phyloP scores from a whole-genome alignment of 176 grass and related monocot species.

The Bolboschoenus planiculmis region DNA sequence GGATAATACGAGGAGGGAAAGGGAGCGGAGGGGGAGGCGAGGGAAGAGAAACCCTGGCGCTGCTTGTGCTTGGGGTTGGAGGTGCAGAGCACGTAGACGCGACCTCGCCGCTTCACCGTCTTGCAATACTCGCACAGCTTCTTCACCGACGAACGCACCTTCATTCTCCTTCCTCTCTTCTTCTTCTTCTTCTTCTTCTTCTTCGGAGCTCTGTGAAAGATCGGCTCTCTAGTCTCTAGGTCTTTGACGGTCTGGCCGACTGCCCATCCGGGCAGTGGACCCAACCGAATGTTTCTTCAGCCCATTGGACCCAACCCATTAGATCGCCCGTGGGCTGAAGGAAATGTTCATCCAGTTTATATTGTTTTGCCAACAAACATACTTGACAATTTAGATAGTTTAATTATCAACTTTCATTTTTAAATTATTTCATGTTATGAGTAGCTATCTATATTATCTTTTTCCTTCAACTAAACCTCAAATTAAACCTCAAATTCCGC shows the following conservation, averaged over 20 bases:
- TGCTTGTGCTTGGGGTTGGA: constrained; percentile 96
- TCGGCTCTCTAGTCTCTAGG: constrained; percentile 26
- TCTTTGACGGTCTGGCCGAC: background rate
- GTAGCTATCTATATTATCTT: no score
- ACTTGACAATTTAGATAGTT: no score
- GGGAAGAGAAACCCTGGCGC: constrained; percentile 80
- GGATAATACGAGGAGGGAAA: background rate
- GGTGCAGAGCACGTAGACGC: constrained; percentile 72
- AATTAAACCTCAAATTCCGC: no score
- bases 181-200: background rate
- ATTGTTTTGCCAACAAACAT: no score
- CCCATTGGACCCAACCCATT: no score
- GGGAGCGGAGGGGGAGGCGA: constrained; percentile 28
- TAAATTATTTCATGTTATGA: no score
- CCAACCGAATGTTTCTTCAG: no score
- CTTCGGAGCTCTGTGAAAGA: background rate
- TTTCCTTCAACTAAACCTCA: no score
- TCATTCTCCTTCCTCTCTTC: constrained; percentile 34
- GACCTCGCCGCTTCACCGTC: constrained; percentile 86
- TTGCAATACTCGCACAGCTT: constrained; percentile 79
- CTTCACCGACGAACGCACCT: constrained; percentile 94
- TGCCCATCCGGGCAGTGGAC: no score
- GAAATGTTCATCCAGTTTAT: no score
- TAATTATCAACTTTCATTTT: no score
- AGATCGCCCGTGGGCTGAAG: no score